These are phyloP conservation scores for Niebla homalea DNA, from an alignment of 495 filamentous ascomycete genomes.

Conservation along the genomic window DNA sequence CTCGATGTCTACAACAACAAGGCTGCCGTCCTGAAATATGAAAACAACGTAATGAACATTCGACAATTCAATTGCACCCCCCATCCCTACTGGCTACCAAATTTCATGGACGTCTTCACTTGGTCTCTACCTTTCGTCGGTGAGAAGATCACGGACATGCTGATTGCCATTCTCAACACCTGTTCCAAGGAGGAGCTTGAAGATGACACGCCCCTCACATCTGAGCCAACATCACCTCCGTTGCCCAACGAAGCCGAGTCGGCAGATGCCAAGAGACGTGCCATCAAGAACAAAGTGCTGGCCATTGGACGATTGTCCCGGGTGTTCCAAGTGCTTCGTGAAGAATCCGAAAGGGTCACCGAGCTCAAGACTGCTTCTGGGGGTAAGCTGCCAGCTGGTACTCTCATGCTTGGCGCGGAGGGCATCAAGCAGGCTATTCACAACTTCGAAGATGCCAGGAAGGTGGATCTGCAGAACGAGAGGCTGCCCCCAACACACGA, in stretches of 20 bases:
- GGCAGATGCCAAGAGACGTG: conserved; percentile 81
- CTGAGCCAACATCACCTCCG: conserved; percentile 59
- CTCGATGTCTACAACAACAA: conserved; percentile 99
- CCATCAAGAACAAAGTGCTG: conserved; percentile 98
- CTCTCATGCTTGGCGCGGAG: conserved; percentile 93
- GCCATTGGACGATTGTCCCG: conserved; percentile 93
- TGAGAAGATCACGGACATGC: conserved; percentile 99
- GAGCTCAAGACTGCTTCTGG: conserved; percentile 95
- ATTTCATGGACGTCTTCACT: conserved; percentile 99
- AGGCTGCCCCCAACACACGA: conserved; percentile 82
- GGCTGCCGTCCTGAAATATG: conserved; percentile 94
- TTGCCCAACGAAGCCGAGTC: conserved; percentile 57
- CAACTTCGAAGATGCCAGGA: conserved; percentile 93
- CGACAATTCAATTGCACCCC: conserved; percentile 99
- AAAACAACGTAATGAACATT: conserved; percentile 99
- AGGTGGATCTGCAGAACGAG: conserved; percentile 96
- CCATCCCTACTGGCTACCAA: conserved; percentile 97
- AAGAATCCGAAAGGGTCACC: conserved; percentile 92
- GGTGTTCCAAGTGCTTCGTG: conserved; percentile 95
- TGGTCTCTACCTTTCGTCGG: conserved; percentile 98
- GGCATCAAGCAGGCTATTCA: conserved; percentile 98
- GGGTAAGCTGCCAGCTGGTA: conserved; percentile 84
- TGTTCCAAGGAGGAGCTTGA: conserved; percentile 94
- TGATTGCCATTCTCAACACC: conserved; percentile 94
- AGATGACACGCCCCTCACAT: conserved; percentile 50